Evolutionary conservation across 2,329 filamentous ascomycete genomes (phyloP).

Genomic region (Fusarium transvaalense): DNA sequence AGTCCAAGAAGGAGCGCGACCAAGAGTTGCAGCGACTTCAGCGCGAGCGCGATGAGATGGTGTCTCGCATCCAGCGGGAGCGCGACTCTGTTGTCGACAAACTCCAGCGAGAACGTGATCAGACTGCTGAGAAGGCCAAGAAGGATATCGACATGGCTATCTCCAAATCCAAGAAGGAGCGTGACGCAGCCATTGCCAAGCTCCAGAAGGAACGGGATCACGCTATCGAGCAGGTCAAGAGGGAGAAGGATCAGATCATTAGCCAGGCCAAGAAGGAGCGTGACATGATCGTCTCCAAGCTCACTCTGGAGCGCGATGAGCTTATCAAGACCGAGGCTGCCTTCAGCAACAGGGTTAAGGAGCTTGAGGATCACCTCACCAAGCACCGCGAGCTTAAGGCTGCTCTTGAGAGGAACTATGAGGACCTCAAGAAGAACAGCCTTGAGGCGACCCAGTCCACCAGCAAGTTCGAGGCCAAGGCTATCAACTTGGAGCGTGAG

Average conservation of each 20-base stretch:
- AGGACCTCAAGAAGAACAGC: constrained; percentile 45
- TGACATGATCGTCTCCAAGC: constrained; percentile 31
- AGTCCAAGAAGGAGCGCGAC: constrained; percentile 39
- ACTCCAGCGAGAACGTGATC: constrained; percentile 39
- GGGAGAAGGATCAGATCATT: constrained; percentile 42
- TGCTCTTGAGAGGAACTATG: constrained; percentile 46
- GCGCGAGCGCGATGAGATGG: constrained; percentile 39
- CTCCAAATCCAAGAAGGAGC: constrained; percentile 44
- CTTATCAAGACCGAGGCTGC: constrained; percentile 39
- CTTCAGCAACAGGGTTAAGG: constrained; percentile 45
- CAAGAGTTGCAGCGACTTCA: constrained; percentile 30
- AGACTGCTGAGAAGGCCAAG: constrained; percentile 36
- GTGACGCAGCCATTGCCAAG: constrained; percentile 36
- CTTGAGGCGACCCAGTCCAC: constrained; percentile 22
- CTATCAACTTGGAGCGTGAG: constrained; percentile 47
- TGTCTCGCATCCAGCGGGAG: constrained; percentile 40
- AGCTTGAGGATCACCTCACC: constrained; percentile 45
- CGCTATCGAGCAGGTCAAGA: constrained; percentile 34
- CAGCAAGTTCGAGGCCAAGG: constrained; percentile 43
- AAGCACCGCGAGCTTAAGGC: constrained; percentile 46
- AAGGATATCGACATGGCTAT: constrained; percentile 41
- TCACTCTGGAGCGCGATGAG: constrained; percentile 46
- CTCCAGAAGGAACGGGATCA: constrained; percentile 44
- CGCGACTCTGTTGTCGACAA: constrained; percentile 35
- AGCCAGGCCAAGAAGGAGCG: constrained; percentile 41